Evolutionary conservation across 345 rosid genomes (phyloP).

Genomic region (Aquilaria malaccensis): DNA sequence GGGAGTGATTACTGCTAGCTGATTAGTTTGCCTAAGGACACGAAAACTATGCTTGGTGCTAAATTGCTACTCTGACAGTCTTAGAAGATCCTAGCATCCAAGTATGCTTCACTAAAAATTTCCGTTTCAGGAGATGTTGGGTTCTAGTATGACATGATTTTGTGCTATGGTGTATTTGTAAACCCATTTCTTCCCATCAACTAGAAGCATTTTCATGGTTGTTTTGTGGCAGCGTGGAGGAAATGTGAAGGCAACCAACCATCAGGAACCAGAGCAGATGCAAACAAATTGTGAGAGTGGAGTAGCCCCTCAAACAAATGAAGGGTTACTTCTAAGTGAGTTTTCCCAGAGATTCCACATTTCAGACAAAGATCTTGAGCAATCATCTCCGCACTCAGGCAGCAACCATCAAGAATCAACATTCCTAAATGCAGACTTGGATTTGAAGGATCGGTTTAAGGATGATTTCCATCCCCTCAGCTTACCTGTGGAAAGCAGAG

Average conservation of each 20-base stretch:
- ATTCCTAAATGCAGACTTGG: conserved; percentile 11
- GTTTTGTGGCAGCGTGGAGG: conserved; percentile 21
- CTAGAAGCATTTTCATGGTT: conserved; percentile 3
- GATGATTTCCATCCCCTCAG: conserved; percentile 13
- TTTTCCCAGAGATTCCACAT: conserved; percentile 14
- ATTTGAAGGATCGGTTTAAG: conserved; percentile 15
- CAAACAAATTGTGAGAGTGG: conserved; percentile 7
- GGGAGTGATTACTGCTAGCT: too few species aligned
- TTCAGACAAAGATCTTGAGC: conserved; percentile 8
- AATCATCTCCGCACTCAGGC: conserved; percentile 4
- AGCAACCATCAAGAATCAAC: conserved; percentile 4
- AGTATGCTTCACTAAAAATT: too few species aligned
- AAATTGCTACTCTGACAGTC: too few species aligned
- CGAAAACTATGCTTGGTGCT: too few species aligned
- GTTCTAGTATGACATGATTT: not conserved
- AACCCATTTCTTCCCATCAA: too few species aligned
- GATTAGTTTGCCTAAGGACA: too few species aligned
- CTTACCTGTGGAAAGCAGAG: conserved; percentile 11
- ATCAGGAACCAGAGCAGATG: conserved; percentile 18
- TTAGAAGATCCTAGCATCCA: too few species aligned
- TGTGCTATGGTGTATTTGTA: too few species aligned
- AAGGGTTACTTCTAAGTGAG: conserved; percentile 17
- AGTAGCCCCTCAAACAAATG: conserved; percentile 14
- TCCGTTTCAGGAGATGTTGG: not conserved
- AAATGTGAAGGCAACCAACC: conserved; percentile 14